These are phyloP conservation scores for Sutorius australiensis DNA, from an alignment of 768 basidiomycete genomes.

Conservation along the genomic window DNA sequence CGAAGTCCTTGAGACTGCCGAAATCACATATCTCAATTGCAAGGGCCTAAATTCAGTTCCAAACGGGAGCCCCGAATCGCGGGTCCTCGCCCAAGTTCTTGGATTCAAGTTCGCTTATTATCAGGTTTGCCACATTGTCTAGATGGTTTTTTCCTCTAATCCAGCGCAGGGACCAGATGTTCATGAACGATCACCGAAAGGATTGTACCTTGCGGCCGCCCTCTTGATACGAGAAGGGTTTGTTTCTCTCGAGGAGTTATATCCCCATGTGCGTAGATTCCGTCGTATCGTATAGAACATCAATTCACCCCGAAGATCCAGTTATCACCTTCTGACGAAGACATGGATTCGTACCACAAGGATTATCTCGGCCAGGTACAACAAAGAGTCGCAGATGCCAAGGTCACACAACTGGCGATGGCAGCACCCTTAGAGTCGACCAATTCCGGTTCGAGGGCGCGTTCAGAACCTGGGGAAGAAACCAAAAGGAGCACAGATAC, in stretches of 20 bases:
- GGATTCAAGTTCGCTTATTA: slow-evolving; percentile 97
- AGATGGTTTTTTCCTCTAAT: slow-evolving; percentile 13
- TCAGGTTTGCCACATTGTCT: slow-evolving; percentile 52
- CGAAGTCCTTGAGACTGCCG: slow-evolving; percentile 58
- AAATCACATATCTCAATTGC: slow-evolving; percentile 24
- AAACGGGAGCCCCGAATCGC: slow-evolving; percentile 37
- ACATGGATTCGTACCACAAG: slow-evolving; percentile 64
- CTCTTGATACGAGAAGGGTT: slow-evolving; percentile 88
- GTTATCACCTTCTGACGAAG: slow-evolving; percentile 72
- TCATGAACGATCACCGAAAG: slow-evolving; percentile 60
- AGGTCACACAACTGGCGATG: slow-evolving; percentile 74
- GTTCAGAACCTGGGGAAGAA: slow-evolving; percentile 37
- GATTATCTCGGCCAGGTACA: slow-evolving; percentile 64
- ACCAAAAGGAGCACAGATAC: slow-evolving; percentile 33
- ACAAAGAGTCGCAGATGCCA: slow-evolving; percentile 63
- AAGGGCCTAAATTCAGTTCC: slow-evolving; percentile 10
- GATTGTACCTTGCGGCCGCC: slow-evolving; percentile 78
- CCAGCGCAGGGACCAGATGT: slow-evolving; percentile 49
- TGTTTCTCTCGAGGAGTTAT: slow-evolving; percentile 81
- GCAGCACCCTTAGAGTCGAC: slow-evolving; percentile 74
- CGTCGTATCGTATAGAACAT: not conserved
- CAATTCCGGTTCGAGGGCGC: slow-evolving; percentile 39
- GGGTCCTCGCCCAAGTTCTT: slow-evolving; percentile 82
- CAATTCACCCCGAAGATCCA: slow-evolving; percentile 28
- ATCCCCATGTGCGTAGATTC: slow-evolving; percentile 71